Percentiles rank a stretch among this genome's conserved stretches.
Evolutionary conservation across 2,329 filamentous ascomycete genomes (phyloP).

Genomic region (Neonectria ditissima): DNA sequence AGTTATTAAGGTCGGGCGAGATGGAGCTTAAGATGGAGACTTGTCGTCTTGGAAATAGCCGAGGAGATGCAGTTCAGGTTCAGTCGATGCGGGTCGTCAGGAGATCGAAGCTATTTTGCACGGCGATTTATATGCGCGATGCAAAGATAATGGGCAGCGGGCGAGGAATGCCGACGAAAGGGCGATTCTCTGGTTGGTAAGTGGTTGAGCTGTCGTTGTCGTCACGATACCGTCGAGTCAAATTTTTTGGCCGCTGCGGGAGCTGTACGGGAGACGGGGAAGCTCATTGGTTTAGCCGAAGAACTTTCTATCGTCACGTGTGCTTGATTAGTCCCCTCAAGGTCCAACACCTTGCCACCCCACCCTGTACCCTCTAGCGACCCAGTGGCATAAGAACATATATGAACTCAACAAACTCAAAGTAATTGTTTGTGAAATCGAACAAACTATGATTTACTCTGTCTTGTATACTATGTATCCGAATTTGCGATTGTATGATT

Average conservation of each 20-base stretch:
- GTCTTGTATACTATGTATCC: background rate
- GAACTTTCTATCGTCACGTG: conserved; percentile 41
- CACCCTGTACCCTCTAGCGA: background rate
- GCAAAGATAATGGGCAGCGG: conserved; percentile 1
- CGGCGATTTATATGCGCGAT: background rate
- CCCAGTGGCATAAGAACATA: background rate
- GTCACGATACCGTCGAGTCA: conserved; percentile 43
- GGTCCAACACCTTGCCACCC: background rate
- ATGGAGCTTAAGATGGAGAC: conserved; percentile 13
- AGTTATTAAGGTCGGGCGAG: background rate
- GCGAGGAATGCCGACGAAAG: conserved; percentile 25
- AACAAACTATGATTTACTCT: background rate
- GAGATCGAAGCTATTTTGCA: background rate
- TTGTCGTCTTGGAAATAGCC: conserved; percentile 20
- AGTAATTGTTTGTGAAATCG: background rate
- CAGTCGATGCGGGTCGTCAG: background rate
- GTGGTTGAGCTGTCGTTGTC: conserved; percentile 40
- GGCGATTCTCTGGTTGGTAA: conserved; percentile 34
- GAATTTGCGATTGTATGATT: background rate
- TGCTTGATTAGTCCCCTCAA: conserved; percentile 7
- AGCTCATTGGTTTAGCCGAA: conserved; percentile 41
- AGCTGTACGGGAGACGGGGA: conserved; percentile 19
- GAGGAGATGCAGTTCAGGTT: conserved; percentile 1
- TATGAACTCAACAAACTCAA: background rate
- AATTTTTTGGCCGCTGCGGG: conserved; percentile 42